These are phyloP conservation scores for Podila epigama DNA, from an alignment of 192 early-diverging fungal genomes.

Conservation along the genomic window DNA sequence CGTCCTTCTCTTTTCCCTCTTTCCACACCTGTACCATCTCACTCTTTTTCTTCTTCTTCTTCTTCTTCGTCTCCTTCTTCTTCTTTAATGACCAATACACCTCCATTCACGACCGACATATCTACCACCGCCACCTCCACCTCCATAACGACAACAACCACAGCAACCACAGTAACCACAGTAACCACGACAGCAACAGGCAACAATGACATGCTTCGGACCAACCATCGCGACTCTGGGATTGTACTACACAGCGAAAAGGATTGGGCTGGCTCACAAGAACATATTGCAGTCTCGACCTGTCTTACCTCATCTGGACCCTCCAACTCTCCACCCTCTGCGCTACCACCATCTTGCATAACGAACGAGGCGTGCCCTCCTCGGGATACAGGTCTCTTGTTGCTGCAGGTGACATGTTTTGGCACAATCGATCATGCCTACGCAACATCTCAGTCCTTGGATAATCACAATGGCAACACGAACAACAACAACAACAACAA, in stretches of 20 bases:
- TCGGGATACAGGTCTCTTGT: neutral
- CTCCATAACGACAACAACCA: neutral
- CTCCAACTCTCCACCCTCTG: neutral
- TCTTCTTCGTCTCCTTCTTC: neutral
- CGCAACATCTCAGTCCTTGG: neutral
- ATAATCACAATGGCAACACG: neutral
- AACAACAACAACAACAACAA: neutral
- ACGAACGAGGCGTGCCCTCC: neutral
- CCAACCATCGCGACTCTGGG: neutral
- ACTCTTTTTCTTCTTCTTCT: neutral
- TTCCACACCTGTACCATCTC: neutral
- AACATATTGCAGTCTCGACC: neutral
- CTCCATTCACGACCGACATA: neutral
- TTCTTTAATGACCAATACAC: too few species aligned
- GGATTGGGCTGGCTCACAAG: neutral
- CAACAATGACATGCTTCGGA: neutral
- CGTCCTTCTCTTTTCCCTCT: neutral
- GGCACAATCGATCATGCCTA: conserved; percentile 1
- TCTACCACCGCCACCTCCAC: neutral
- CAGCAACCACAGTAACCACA: neutral
- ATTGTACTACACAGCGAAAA: neutral
- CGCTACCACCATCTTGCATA: neutral
- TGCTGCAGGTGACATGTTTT: conserved; percentile 1
- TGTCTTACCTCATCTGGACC: neutral
- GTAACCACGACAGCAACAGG: neutral